These are phyloP conservation scores for Nemania diffusa DNA, from an alignment of 2,329 filamentous ascomycete genomes.

Conservation along the genomic window DNA sequence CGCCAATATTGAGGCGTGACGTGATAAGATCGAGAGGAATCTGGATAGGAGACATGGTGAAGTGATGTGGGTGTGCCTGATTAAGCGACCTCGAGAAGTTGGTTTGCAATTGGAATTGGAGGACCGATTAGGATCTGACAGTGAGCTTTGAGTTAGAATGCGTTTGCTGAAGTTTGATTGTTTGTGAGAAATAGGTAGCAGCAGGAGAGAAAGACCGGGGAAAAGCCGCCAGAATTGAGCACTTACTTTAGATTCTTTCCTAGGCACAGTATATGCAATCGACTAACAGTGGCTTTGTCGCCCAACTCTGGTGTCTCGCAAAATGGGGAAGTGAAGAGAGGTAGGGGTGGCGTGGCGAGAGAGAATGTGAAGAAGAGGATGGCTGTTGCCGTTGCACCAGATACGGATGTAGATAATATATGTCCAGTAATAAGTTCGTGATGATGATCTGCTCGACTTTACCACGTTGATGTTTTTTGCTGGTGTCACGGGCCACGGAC, in stretches of 20 bases:
- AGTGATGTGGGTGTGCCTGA: slow-evolving; percentile 12
- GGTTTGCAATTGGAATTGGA: not conserved
- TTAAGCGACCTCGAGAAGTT: slow-evolving; percentile 1
- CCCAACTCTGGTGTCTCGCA: not conserved
- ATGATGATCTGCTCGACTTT: slow-evolving; percentile 32
- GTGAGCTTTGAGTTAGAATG: slow-evolving; percentile 3
- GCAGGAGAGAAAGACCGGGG: slow-evolving; percentile 33
- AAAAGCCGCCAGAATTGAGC: slow-evolving; percentile 10
- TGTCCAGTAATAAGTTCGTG: not conserved
- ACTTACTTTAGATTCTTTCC: slow-evolving; percentile 13
- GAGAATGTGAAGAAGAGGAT: not conserved
- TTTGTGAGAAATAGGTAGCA: not conserved
- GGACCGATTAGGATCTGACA: not conserved
- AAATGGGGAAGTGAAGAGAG: not conserved
- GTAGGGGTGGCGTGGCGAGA: not conserved
- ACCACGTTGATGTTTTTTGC: slow-evolving; percentile 27
- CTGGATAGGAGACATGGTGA: slow-evolving; percentile 83
- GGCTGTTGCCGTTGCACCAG: not conserved
- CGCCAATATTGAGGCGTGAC: slow-evolving; percentile 85
- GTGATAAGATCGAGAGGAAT: slow-evolving; percentile 93
- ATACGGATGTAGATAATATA: not conserved
- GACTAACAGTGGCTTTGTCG: not conserved
- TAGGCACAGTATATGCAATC: not conserved
- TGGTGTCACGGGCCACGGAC: slow-evolving; percentile 11
- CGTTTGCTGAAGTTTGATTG: slow-evolving; percentile 15